These are phyloP conservation scores for Micractinium sp. DNA, from an alignment of 139 green algal species.

Conservation along the genomic window DNA sequence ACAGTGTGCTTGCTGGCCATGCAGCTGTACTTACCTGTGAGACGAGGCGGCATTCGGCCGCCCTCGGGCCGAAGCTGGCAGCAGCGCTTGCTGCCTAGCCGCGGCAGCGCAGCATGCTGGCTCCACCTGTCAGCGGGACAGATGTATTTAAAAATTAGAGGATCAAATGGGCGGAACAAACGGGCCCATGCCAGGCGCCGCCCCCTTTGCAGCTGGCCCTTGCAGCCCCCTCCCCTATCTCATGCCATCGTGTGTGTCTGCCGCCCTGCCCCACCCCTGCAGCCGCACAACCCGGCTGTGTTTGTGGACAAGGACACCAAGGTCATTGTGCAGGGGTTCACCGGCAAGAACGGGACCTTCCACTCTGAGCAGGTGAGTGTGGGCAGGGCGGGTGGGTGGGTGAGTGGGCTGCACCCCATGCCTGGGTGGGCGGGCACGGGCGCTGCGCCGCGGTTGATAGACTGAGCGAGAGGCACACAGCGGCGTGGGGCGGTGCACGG, in stretches of 20 bases:
- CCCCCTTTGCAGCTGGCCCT: no score
- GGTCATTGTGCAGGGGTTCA: constrained; percentile 96
- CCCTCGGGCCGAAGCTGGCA: not conserved
- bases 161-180: no score
- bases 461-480: not conserved
- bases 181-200: no score
- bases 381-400: not conserved
- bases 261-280: not conserved
- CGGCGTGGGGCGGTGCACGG: not conserved
- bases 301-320: constrained; percentile 97
- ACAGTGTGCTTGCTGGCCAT: no score
- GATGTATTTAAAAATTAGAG: no score
- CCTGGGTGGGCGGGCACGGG: no score
- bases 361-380: constrained; percentile 89
- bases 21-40: no score
- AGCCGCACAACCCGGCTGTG: constrained; percentile 81
- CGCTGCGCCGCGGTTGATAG: no score
- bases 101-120: no score
- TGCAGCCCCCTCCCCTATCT: no score
- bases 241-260: not conserved
- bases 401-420: not conserved
- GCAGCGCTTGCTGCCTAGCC: not conserved
- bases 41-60: not conserved
- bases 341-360: constrained; percentile 98
- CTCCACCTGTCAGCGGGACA: no score